Evolutionary conservation across 768 basidiomycete genomes (phyloP), one percentile per base, ranked within the genome.

Genomic region (Zangia roseola): DNA sequence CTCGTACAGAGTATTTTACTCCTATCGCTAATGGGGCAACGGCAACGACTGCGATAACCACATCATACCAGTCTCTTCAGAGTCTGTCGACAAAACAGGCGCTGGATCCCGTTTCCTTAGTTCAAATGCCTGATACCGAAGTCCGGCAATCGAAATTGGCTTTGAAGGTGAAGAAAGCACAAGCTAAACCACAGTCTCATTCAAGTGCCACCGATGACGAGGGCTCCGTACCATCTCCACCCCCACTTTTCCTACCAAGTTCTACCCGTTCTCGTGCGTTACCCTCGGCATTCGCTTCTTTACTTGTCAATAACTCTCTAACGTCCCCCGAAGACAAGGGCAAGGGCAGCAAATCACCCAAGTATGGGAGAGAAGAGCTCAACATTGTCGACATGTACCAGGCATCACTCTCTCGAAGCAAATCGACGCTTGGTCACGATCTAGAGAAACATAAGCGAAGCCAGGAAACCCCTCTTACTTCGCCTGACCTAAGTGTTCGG

Each of bases 41-140:
- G n/a, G 88, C 82, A 12, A 91, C 88, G 0, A 89, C 88, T 14
- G 88, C 88, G 2, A 91, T 91, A 59, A 91, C 88, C 0, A 90
- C 88, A 2, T 83, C 84, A 0, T 89, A 88, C 53, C 88, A 89
- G 51, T 81, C 83, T 7, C 72, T 89, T 24, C 78, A 78, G 60
- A 83, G 79, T 55, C 72, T 90, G 8, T 81, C 69, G 6, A 58
- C 63, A 5, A 10, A 50, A 4, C 79, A 25, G 72, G 31, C 44
- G n/a, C 43, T 48, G 41, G 56, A 57, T 5, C 39, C 54, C 34
- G 24, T 53, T 12, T 26, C 66, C 7, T 43, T 68, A 26, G 56
- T 68, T 38, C 61, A 54, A 40, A 59, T 68, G 66, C 63, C 68
- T 14, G 50, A 68, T 17, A 31, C 69, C 6, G 67, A 71, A 35